phyloP scores from a whole-genome alignment of 768 basidiomycete genomes.

The Auriculariales sp. region DNA sequence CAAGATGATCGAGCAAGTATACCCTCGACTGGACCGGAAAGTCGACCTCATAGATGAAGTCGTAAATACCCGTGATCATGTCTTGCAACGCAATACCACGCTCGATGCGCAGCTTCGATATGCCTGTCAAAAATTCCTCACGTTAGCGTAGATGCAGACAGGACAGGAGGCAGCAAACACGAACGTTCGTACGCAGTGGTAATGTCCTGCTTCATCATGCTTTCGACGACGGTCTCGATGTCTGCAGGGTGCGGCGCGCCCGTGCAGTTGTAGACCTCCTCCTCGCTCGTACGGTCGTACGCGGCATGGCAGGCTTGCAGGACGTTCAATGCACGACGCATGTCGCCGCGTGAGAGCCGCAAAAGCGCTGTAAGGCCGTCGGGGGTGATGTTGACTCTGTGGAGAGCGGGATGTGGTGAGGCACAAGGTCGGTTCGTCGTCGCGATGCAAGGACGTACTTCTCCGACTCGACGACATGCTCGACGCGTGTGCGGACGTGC shows the following conservation, averaged over 20 bases:
- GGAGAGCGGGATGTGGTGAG: neutral
- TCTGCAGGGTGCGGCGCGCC: conserved; percentile 93
- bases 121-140: conserved; percentile 39
- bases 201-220: conserved; percentile 94
- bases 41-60: conserved; percentile 76
- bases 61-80: conserved; percentile 80
- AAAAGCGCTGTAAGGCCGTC: conserved; percentile 83
- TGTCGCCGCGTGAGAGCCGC: conserved; percentile 93
- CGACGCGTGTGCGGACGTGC: conserved; percentile 76
- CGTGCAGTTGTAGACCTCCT: conserved; percentile 91
- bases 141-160: neutral
- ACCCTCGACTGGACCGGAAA: conserved; percentile 76
- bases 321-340: conserved; percentile 92
- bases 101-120: conserved; percentile 74
- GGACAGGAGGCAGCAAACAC: conserved; percentile 10
- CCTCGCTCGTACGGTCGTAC: conserved; percentile 77
- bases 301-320: conserved; percentile 97
- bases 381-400: conserved; percentile 69
- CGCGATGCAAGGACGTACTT: conserved; percentile 33
- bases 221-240: conserved; percentile 83
- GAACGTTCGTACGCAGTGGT: conserved; percentile 76
- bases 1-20: conserved; percentile 83
- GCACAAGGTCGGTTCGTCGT: too few species aligned
- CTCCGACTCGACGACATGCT: conserved; percentile 70
- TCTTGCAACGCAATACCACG: conserved; percentile 92